Evolutionary conservation across 2,329 filamentous ascomycete species (phyloP).

Genomic region (Colletotrichum musae): DNA sequence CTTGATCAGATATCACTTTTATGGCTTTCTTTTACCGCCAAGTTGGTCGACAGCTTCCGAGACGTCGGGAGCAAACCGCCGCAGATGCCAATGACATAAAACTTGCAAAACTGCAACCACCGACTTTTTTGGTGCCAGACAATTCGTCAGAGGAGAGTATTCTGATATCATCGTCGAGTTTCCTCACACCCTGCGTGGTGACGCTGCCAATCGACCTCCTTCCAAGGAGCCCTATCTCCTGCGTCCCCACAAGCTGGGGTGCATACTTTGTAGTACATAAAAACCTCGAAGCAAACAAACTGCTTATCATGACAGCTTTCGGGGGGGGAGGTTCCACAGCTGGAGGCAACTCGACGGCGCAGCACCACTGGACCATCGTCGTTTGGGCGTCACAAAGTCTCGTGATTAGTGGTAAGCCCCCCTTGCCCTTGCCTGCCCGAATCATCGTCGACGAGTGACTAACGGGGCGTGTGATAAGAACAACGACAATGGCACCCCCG

Average conservation of each 20-base stretch:
- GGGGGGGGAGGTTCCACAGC: neutral
- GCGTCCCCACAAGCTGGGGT: neutral
- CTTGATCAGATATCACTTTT: neutral
- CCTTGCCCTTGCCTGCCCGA: neutral
- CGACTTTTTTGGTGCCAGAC: neutral
- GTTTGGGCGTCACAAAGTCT: neutral
- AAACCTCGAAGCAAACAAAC: constrained; percentile 6
- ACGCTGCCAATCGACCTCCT: neutral
- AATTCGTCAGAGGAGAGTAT: neutral
- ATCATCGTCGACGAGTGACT: neutral
- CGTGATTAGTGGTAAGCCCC: neutral
- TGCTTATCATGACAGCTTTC: neutral
- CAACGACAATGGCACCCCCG: neutral
- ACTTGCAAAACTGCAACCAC: no score
- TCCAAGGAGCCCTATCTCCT: neutral
- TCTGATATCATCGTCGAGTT: neutral
- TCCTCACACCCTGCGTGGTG: neutral
- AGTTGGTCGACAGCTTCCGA: neutral
- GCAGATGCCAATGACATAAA: no score
- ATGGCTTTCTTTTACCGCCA: neutral
- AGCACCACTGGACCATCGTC: constrained; percentile 1
- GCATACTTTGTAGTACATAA: neutral
- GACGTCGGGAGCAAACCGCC: neutral
- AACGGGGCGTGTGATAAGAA: neutral
- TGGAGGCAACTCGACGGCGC: neutral